A percentile compares a stretch with the other conserved stretches of the same genome.
phyloP scores from a whole-genome alignment of 2,329 filamentous ascomycete species.

The Arthrobotrys pseudoclavata region DNA sequence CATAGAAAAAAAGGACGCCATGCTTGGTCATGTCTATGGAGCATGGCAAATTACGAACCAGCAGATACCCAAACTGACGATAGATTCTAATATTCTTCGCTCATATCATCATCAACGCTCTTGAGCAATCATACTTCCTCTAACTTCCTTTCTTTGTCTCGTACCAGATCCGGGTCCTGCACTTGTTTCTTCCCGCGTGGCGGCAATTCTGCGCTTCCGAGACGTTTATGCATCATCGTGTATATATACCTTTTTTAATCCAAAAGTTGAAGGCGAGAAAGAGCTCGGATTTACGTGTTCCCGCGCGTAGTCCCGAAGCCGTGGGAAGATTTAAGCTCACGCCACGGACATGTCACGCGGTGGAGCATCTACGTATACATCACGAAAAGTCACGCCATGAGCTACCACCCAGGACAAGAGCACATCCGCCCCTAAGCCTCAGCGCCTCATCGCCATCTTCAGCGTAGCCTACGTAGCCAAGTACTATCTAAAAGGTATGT shows the following conservation, averaged over 20 bases:
- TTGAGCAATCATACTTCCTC: background rate
- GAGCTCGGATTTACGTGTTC: slow-evolving; percentile 12
- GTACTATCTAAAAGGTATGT: slow-evolving; percentile 40
- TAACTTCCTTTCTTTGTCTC: no score
- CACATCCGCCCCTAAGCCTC: slow-evolving; percentile 1
- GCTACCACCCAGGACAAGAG: background rate
- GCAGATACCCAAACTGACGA: slow-evolving; percentile 41
- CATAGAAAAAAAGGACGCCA: background rate
- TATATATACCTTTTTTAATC: slow-evolving; percentile 18
- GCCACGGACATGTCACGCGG: slow-evolving; percentile 17
- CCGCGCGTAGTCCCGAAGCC: slow-evolving; percentile 2
- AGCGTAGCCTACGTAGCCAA: background rate
- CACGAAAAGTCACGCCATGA: slow-evolving; percentile 6
- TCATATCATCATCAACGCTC: background rate
- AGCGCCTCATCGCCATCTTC: slow-evolving; percentile 2
- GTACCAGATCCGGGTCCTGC: no score
- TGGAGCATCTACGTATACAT: slow-evolving; percentile 10
- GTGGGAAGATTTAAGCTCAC: background rate
- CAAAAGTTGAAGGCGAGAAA: background rate
- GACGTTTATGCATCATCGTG: slow-evolving; percentile 16
- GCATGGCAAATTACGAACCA: slow-evolving; percentile 28
- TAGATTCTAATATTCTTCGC: slow-evolving; percentile 32
- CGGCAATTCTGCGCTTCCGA: slow-evolving; percentile 20
- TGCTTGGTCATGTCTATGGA: background rate
- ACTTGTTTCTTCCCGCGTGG: background rate